phyloP scores from a whole-genome alignment of 306 rosid genomes.

The Myrica gale region DNA sequence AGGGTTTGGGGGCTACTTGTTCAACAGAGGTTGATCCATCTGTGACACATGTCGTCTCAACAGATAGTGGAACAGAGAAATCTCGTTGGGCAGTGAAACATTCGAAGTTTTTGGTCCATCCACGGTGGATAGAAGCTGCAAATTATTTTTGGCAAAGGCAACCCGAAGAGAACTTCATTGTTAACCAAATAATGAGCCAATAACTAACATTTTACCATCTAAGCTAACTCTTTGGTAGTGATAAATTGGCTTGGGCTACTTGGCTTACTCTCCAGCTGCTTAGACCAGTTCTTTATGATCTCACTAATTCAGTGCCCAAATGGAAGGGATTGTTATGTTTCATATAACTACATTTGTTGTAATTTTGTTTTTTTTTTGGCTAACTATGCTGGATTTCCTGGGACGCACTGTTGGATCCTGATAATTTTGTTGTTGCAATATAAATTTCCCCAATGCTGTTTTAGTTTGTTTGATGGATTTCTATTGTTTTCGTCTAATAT shows the following conservation, averaged over 20 bases:
- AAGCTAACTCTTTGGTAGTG: conserved; percentile 24
- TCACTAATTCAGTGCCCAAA: no score
- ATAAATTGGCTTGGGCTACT: background rate
- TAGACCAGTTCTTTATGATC: background rate
- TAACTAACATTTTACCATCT: background rate
- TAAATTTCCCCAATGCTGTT: background rate
- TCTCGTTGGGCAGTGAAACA: conserved; percentile 74
- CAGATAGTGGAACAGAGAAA: conserved; percentile 81
- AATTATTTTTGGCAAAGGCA: conserved; percentile 75
- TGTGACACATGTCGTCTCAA: conserved; percentile 75
- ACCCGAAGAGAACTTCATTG: conserved; percentile 60
- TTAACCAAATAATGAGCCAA: conserved; percentile 27
- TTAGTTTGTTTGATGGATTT: background rate
- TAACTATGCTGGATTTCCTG: background rate
- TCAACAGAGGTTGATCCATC: conserved; percentile 49
- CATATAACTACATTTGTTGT: no score
- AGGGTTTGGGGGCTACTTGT: conserved; percentile 81
- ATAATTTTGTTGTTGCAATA: background rate
- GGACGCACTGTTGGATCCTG: background rate
- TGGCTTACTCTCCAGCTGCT: background rate
- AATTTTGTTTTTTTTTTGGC: no score
- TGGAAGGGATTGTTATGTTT: background rate
- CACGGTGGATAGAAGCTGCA: conserved; percentile 80
- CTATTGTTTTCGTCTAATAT: no score
- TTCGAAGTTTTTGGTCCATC: conserved; percentile 70